Base-by-base conservation (phyloP, 2,329 filamentous ascomycete genomes). In the Curvularia eragrostidis region DNA sequence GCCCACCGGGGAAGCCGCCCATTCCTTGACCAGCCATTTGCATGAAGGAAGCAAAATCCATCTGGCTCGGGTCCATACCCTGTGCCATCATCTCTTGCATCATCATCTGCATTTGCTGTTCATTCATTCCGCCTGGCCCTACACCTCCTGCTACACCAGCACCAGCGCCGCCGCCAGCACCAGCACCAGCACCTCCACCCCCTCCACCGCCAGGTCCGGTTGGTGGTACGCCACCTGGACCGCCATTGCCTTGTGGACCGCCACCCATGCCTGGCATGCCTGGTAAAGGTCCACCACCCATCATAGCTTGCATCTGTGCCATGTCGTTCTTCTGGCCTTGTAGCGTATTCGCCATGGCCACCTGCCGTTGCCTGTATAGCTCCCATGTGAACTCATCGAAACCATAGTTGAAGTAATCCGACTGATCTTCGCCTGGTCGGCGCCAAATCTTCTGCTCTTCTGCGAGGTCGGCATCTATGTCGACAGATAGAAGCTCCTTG, bases 311-410 rank as follows among this genome's bases (percentile, higher is more conserved):
- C 81, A 89, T 85, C 59, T 86, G 81, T 52, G 83, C 83, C 71
- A 85, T 80, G 61, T 87, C 82, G 52, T 82, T 91, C 81, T 94
- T 97, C 79, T 96, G 93, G 47, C 89, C 87, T 56, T 86, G 86
- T 66, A 92, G 91, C 67, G 94, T 91, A 64, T 87, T 87, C 18
- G 90, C 86, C 70, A 97, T 83, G 23, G 82, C 83, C 65, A 95
- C 88, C 76, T 98, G 95, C 72, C 96, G 96, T 58, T 92, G 83
- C 30, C 93, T 93, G 76, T 99, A 99, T 52, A 93, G 86, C 5
- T 93, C 91, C 95, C 95, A 99, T 1, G 93, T 97, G 78, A 97
- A 98, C 78, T 98, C 94, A 79, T 98, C 94, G 73, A 98, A 98
- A 57, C 94, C 94, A 78, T 98, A 98, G 81, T 98, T 98, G 85